A percentile compares a stretch with the other conserved stretches of the same genome.
phyloP scores from a whole-genome alignment of 2,329 filamentous ascomycete species.

The Colletotrichum sp. region DNA sequence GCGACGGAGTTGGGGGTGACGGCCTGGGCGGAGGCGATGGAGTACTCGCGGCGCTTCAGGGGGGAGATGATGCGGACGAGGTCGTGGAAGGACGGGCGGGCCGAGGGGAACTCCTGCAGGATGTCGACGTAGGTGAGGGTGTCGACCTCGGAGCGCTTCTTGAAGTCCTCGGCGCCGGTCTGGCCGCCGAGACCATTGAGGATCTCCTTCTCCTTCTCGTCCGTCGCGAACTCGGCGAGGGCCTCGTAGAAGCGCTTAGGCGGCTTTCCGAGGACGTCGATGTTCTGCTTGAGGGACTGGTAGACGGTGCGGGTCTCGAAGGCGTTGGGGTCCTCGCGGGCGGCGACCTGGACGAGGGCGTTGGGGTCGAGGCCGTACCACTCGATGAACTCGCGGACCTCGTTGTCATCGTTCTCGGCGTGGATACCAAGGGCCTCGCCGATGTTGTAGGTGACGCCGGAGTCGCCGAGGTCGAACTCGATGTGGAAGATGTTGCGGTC shows the following conservation, averaged over 20 bases:
- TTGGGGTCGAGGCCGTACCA: constrained; percentile 85
- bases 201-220: constrained; percentile 82
- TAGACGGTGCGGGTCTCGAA: constrained; percentile 91
- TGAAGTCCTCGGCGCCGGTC: constrained; percentile 88
- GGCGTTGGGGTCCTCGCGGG: constrained; percentile 75
- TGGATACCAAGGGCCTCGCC: constrained; percentile 97
- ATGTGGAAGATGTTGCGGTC: constrained; percentile 99
- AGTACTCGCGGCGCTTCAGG: constrained; percentile 97
- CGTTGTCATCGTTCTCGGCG: constrained; percentile 84
- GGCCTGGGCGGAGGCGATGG: constrained; percentile 96
- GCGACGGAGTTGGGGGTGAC: constrained; percentile 89
- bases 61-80: constrained; percentile 86
- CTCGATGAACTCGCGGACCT: constrained; percentile 85
- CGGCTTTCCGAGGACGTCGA: constrained; percentile 96
- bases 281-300: constrained; percentile 88
- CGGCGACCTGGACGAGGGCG: constrained; percentile 89
- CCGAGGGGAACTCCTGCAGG: constrained; percentile 87
- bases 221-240: constrained; percentile 82
- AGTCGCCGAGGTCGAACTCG: constrained; percentile 92
- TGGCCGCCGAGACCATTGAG: constrained; percentile 78
- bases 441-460: constrained; percentile 94
- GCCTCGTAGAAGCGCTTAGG: constrained; percentile 98
- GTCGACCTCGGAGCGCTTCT: constrained; percentile 88
- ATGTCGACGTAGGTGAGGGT: constrained; percentile 91
- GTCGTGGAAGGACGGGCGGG: constrained; percentile 87